Base-by-base conservation (phyloP, 805 yeast genomes). In the Zygosaccharomyces bailii region DNA sequence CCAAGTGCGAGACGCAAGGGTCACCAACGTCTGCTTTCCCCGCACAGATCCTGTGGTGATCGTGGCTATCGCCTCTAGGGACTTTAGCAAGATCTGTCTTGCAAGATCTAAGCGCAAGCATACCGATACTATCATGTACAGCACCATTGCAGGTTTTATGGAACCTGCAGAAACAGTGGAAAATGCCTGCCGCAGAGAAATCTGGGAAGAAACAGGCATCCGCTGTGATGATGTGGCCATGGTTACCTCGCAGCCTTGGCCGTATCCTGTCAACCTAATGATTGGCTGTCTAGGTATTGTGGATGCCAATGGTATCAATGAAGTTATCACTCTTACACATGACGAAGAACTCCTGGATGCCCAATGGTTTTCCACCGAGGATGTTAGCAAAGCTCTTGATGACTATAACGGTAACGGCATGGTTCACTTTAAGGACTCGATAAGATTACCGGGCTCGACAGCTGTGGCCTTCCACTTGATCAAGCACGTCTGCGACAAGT, bases 121-220 rank as follows among this genome's bases (percentile, higher is more conserved):
- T 57, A 69, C 45, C 62, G 68, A 40, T 19, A 47, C 46, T 30
- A 65, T 57, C 13, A 77, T 87, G 81, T 91, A 83, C 66, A 76
- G 91, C 13, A 84, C 95, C 58, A 78, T 95, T 42, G 96, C 98
- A 3, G 99, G 98, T 3, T 93, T 93, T 65, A 81, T 91, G 79
- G 99, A 91, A 63, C 96, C 96, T 1, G 84, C 90, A 21, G 99
- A 91, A 68, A 80, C 95, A 2, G 80, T 91, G 16, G 98, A 91
- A 65, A 82, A 79, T 37, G 93, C 96, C 9, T 85, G 91, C 17
- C 70, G 82, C 35, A 72, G 99, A 51, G 99, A 91, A 63, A 84
- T 86, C 23, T 90, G 93, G 88, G 99, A 91, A 63, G 99, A 91
- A 65, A 83, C 97, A 4, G 99, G 99, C 5, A 84, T 88, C 27